Conservation (phyloP, 176 grass and related monocot species). For the Avena sativa region DNA sequence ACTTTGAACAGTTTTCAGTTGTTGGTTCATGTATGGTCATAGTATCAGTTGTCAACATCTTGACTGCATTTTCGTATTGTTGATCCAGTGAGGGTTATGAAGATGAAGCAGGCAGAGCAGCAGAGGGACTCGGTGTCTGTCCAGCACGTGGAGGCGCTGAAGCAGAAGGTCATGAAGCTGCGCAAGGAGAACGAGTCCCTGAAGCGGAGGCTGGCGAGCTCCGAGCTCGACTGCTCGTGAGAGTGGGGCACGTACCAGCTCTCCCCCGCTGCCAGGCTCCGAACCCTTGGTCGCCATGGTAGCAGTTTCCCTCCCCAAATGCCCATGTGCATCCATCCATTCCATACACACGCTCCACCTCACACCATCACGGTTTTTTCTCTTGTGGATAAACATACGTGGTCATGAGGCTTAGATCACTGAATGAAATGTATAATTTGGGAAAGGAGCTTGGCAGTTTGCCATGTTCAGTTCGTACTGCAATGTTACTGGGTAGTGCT, state of each 20-base stretch:
- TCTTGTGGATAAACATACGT: not conserved
- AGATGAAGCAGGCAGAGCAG: slow-evolving; percentile 77
- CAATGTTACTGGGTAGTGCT: not conserved
- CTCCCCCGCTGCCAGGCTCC: too few species aligned
- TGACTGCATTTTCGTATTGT: not conserved
- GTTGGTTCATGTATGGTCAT: not conserved
- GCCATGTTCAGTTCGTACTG: not conserved
- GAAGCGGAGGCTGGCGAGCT: slow-evolving; percentile 69
- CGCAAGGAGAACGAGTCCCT: slow-evolving; percentile 87
- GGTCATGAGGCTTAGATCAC: not conserved
- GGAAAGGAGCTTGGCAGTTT: not conserved
- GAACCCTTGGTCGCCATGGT: not conserved
- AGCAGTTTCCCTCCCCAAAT: not conserved
- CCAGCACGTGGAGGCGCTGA: slow-evolving; percentile 79
- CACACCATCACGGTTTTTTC: not conserved
- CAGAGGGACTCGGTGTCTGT: slow-evolving; percentile 69
- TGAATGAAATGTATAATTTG: not conserved
- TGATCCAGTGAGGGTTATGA: slow-evolving; percentile 60
- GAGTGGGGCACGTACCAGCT: too few species aligned
- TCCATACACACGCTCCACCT: not conserved
- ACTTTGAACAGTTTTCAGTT: not conserved
- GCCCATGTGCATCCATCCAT: not conserved
- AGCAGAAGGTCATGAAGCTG: slow-evolving; percentile 95
- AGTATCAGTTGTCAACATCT: not conserved
- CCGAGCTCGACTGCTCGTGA: slow-evolving; percentile 52